Percentiles rank a stretch among this genome's conserved stretches.
These are phyloP conservation scores for Samsoniella hepiali DNA, from an alignment of 2,329 filamentous ascomycete species.

Conservation along the genomic window DNA sequence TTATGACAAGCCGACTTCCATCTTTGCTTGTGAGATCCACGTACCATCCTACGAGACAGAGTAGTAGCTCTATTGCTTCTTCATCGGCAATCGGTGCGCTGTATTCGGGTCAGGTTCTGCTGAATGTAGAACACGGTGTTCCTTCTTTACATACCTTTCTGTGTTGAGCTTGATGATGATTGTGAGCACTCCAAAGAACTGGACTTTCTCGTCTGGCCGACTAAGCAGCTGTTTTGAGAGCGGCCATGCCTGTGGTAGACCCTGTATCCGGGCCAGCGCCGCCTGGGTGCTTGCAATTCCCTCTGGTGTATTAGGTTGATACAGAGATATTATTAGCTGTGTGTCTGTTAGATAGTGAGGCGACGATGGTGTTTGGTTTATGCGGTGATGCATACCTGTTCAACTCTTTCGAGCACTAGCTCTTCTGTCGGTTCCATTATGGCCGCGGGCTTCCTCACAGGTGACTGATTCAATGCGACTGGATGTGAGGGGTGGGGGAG, in stretches of 20 bases:
- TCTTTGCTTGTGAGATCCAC: constrained; percentile 50
- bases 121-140: not conserved
- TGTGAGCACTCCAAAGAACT: constrained; percentile 90
- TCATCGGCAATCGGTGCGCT: constrained; percentile 52
- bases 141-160: constrained; percentile 60
- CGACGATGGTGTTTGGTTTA: too few species aligned
- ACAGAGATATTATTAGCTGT: constrained; percentile 51
- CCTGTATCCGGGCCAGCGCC: constrained; percentile 74
- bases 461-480: too few species aligned
- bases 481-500: not conserved
- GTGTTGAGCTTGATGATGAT: constrained; percentile 92
- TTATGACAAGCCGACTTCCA: constrained; percentile 59
- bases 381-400: constrained; percentile 7
- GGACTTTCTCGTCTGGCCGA: constrained; percentile 68
- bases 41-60: constrained; percentile 62
- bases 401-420: constrained; percentile 6
- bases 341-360: not conserved
- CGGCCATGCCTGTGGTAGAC: constrained; percentile 78
- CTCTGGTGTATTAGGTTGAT: constrained; percentile 49
- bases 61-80: constrained; percentile 57
- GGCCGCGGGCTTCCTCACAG: not conserved
- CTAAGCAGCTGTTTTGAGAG: constrained; percentile 73
- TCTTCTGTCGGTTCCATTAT: not conserved
- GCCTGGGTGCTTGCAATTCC: constrained; percentile 59
- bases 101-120: constrained; percentile 13